Evolutionary conservation across 1,284 basidiomycete species (phyloP), one percentile per base, ranked within the genome.

Genomic region (Leccinum huronense): DNA sequence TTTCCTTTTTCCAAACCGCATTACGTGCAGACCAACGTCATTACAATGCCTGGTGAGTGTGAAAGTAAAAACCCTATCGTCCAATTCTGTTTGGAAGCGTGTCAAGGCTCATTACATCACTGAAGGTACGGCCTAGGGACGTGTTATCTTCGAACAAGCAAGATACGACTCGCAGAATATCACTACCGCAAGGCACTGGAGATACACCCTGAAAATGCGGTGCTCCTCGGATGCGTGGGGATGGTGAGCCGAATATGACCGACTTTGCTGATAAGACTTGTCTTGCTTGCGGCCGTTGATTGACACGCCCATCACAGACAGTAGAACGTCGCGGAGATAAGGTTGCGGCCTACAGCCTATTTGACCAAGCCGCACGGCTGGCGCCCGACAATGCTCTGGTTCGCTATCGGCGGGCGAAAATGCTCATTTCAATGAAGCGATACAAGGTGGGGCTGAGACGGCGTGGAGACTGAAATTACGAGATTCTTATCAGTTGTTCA

Each of bases 121-220:
- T 45, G 61, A 60, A 96, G 94, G 94, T 98, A 97, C 79, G 96
- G 96, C n/a, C 82, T 98, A 69, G 95, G 96, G 62, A 91, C 92
- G 58, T 96, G 94, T 74, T 98, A 97, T 81, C 83, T 95, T 75
- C 86, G 92, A 70, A 91, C 90, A 84, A 95, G 91, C 79, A 96
- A 95, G 80, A 81, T 91, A 67, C 87, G 91, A 61, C 82, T 95
- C 66, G 95, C 95, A 45, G 94, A 97, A 76, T 97, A 95, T 80
- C 95, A 97, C 79, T 97, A 94, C 80, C 86, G 91, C 69, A 90
- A 90, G 75, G 95, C 96, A 3, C 83, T 88, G 40, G 86, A 92
- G 70, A 95, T 98, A 75, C 94, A 97, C 77, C 92, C 94, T 55
- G 86, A 87, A 68, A 98, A 96, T 76, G 92, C 93, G 23, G 93